Evolutionary conservation across 2,329 filamentous ascomycete species (phyloP).

Genomic region (Exophiala sp.): DNA sequence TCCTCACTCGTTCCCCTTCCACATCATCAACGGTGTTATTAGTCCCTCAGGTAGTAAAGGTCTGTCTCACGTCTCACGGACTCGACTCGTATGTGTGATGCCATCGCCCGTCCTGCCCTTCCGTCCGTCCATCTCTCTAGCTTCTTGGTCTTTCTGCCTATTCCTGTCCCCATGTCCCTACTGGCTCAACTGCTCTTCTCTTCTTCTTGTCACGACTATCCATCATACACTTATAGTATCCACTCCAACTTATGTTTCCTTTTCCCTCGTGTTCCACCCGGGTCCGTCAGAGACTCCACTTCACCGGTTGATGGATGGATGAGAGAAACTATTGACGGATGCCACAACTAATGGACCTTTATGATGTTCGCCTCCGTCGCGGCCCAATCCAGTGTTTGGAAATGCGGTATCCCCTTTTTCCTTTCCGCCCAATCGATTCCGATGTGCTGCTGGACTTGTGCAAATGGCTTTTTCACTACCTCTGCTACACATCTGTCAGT

Average conservation of each 20-base stretch:
- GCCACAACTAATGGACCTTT: not conserved
- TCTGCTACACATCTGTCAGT: not conserved
- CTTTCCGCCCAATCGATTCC: not conserved
- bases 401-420: not conserved
- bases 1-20: too few species aligned
- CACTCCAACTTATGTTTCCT: not conserved
- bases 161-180: not conserved
- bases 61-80: too few species aligned
- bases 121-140: not conserved
- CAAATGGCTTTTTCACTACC: not conserved
- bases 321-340: not conserved
- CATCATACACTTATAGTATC: not conserved
- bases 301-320: not conserved
- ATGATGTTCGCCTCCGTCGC: not conserved
- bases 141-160: not conserved
- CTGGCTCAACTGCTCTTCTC: not conserved
- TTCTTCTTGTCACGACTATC: not conserved
- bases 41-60: too few species aligned
- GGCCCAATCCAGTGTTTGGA: not conserved
- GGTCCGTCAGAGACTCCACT: not conserved
- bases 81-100: too few species aligned
- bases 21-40: too few species aligned
- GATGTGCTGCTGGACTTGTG: not conserved
- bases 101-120: too few species aligned
- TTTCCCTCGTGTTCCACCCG: not conserved